Evolutionary conservation across 208 protist species (phyloP).

Genomic region (Angomonas ambiguus): DNA sequence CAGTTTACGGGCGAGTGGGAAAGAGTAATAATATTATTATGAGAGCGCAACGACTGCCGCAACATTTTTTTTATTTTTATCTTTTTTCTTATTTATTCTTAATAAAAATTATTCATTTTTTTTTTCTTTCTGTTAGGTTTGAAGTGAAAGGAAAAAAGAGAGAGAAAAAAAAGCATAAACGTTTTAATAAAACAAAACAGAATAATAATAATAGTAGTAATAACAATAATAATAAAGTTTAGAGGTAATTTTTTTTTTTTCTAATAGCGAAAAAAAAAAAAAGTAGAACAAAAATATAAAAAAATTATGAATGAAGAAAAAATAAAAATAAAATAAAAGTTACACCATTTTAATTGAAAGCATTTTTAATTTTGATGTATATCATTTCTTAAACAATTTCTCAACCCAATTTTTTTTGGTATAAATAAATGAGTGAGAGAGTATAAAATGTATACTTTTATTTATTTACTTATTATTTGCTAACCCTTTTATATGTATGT

Average conservation of each 20-base stretch:
- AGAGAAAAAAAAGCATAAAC: constrained; percentile 15
- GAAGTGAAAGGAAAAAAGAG: constrained; percentile 13
- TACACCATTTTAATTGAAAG: neutral
- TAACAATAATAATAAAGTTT: too few relatives aligned
- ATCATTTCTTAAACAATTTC: neutral
- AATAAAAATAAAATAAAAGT: constrained; percentile 13
- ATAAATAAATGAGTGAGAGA: neutral
- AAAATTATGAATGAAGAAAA: constrained; percentile 1
- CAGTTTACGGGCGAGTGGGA: too few relatives aligned
- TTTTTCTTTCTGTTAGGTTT: neutral
- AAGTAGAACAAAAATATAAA: neutral
- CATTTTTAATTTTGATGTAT: neutral
- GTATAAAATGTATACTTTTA: neutral
- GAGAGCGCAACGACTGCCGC: too few relatives aligned
- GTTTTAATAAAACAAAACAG: neutral
- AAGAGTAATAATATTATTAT: too few relatives aligned
- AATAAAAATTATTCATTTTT: neutral
- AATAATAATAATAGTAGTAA: neutral
- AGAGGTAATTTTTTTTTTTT: constrained; percentile 2
- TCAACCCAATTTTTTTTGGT: too few relatives aligned
- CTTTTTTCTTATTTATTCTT: neutral
- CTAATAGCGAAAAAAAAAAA: constrained; percentile 13
- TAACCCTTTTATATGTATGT: neutral
- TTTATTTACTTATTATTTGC: neutral
- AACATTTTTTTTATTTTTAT: constrained; percentile 1